Evolutionary conservation across 75 land plant species (phyloP).

Genomic region (Isoetes taiwanensis): DNA sequence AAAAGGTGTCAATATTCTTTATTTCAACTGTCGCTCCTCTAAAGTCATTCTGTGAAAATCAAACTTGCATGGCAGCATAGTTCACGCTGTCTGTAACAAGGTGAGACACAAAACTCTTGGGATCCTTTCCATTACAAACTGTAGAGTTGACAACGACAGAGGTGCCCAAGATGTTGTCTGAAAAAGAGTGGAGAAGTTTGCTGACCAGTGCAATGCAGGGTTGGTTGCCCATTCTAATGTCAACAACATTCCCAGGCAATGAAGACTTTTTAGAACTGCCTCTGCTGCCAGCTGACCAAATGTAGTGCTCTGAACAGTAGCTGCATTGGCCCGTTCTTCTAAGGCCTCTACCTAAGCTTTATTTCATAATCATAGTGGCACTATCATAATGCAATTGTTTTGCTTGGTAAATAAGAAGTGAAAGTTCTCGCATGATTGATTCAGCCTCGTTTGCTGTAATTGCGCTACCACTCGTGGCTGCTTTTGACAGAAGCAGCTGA

Average conservation of each 20-base stretch:
- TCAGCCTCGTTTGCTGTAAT: slow-evolving; percentile 49
- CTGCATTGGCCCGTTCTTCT: slow-evolving; percentile 42
- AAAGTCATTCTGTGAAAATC: slow-evolving; percentile 64
- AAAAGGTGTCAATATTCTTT: slow-evolving; percentile 57
- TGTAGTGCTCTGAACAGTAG: slow-evolving; percentile 36
- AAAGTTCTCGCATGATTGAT: slow-evolving; percentile 41
- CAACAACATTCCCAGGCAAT: slow-evolving; percentile 49
- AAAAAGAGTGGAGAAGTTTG: slow-evolving; percentile 70
- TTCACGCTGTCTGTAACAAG: slow-evolving; percentile 59
- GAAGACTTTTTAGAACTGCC: slow-evolving; percentile 51
- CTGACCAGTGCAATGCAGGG: slow-evolving; percentile 27
- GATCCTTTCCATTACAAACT: slow-evolving; percentile 55
- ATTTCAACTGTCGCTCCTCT: slow-evolving; percentile 66
- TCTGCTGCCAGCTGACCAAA: slow-evolving; percentile 70
- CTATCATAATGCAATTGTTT: slow-evolving; percentile 80
- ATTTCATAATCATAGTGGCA: slow-evolving; percentile 70
- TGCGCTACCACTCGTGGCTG: slow-evolving; percentile 41
- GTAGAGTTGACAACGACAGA: slow-evolving; percentile 80
- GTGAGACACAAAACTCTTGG: slow-evolving; percentile 77
- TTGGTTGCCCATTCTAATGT: slow-evolving; percentile 46
- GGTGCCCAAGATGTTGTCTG: slow-evolving; percentile 66
- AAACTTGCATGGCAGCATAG: slow-evolving; percentile 53
- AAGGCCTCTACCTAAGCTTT: slow-evolving; percentile 48
- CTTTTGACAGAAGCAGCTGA: slow-evolving; percentile 61
- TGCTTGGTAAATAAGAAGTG: slow-evolving; percentile 56